These are phyloP conservation scores for Phytopythium aichiense DNA, from an alignment of 352 stramenopile genomes.

Conservation along the genomic window DNA sequence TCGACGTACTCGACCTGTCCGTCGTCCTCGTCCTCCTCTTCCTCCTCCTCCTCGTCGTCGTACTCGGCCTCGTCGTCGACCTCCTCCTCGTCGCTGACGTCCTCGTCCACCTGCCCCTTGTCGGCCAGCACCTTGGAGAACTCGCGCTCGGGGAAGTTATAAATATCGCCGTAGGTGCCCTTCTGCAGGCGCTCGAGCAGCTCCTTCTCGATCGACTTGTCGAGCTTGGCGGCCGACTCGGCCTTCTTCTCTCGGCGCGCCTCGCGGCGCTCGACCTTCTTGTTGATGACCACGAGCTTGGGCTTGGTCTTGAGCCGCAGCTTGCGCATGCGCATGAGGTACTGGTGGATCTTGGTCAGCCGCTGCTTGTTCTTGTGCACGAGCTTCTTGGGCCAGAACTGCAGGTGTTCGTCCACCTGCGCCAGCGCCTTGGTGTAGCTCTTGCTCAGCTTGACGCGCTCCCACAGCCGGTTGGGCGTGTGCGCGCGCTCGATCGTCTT, in stretches of 20 bases:
- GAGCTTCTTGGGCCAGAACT: slow-evolving; percentile 98
- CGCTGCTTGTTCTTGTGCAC: slow-evolving; percentile 99
- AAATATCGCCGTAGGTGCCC: slow-evolving; percentile 99
- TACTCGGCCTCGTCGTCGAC: slow-evolving; percentile 51
- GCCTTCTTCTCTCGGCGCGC: slow-evolving; percentile 96
- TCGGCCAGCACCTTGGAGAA: slow-evolving; percentile 86
- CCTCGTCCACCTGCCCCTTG: slow-evolving; percentile 88
- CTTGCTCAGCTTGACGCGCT: slow-evolving; percentile 96
- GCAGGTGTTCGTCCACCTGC: slow-evolving; percentile 94
- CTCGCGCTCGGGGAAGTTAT: slow-evolving; percentile 97
- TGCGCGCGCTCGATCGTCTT: slow-evolving; percentile 99
- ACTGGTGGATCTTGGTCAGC: slow-evolving; percentile 99
- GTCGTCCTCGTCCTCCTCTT: slow-evolving; percentile 61
- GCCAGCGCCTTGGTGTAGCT: slow-evolving; percentile 97
- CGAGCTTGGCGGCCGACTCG: slow-evolving; percentile 92
- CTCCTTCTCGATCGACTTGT: slow-evolving; percentile 96
- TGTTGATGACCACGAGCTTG: slow-evolving; percentile 94
- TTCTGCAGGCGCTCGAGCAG: slow-evolving; percentile 96
- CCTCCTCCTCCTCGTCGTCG: slow-evolving; percentile 66
- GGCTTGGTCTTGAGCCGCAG: slow-evolving; percentile 94
- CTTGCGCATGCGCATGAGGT: slow-evolving; percentile 98
- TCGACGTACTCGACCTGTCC: slow-evolving; percentile 81
- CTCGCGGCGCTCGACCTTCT: slow-evolving; percentile 95
- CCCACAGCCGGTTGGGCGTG: slow-evolving; percentile 98
- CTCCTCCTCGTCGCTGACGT: slow-evolving; percentile 87